Conservation (phyloP, 331 rosid species). For the Malus hybrid region DNA sequence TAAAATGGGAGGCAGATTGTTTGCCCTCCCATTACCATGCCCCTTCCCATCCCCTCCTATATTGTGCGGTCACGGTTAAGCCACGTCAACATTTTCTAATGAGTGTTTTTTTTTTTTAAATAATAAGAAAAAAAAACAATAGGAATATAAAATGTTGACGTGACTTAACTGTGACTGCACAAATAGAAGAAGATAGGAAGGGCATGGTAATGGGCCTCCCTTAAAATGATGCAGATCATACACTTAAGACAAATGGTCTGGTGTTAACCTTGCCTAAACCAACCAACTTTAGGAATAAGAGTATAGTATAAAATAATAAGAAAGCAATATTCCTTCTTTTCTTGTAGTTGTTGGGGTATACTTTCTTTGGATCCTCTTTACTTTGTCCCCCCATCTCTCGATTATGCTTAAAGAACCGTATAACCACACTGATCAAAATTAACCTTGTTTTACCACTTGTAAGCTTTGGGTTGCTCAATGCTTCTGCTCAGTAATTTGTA, state of each 20-base stretch:
- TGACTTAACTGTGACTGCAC: no score
- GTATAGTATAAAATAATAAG: slow-evolving; percentile 4
- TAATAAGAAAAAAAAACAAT: no score
- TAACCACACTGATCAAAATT: background rate
- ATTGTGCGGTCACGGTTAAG: no score
- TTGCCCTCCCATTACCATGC: no score
- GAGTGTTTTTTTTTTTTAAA: no score
- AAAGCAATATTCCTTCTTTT: slow-evolving; percentile 23
- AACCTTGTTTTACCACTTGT: slow-evolving; percentile 10
- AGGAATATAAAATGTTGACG: no score
- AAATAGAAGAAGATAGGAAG: no score
- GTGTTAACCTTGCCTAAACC: slow-evolving; percentile 54
- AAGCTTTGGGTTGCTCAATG: slow-evolving; percentile 32
- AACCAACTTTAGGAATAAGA: slow-evolving; percentile 31
- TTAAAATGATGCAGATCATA: background rate
- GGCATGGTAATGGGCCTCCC: no score
- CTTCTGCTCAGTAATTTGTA: slow-evolving; percentile 11
- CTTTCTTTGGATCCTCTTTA: slow-evolving; percentile 47
- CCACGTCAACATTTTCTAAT: no score
- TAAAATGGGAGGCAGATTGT: no score
- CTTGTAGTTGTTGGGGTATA: slow-evolving; percentile 36
- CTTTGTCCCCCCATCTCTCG: slow-evolving; percentile 31
- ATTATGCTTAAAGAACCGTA: background rate
- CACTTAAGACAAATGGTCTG: slow-evolving; percentile 36
- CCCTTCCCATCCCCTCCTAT: no score